phyloP scores from a whole-genome alignment of 2,329 filamentous ascomycete genomes.

The Aspergillus ibericus region DNA sequence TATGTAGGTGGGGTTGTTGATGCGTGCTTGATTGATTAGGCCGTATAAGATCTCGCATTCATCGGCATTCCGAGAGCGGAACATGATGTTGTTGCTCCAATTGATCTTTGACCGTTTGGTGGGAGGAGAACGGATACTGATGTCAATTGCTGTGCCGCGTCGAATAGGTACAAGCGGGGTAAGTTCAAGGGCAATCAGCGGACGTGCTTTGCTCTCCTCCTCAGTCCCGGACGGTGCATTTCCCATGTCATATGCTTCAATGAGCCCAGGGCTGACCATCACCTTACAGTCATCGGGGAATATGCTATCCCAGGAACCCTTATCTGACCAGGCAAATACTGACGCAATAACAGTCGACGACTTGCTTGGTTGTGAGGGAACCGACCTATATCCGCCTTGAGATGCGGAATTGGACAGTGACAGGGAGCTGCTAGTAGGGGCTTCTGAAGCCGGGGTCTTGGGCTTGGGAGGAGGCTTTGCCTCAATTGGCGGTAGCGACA shows the following conservation, averaged over 20 bases:
- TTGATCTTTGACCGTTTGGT: conserved; percentile 69
- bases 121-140: conserved; percentile 87
- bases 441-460: conserved; percentile 36
- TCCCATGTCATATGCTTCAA: conserved; percentile 62
- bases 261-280: conserved; percentile 62
- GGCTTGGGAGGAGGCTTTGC: conserved; percentile 41
- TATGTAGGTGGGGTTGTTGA: conserved; percentile 91
- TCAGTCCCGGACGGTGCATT: conserved; percentile 34
- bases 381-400: conserved; percentile 65
- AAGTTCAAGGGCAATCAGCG: conserved; percentile 72
- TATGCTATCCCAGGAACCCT: conserved; percentile 61
- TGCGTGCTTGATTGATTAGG: conserved; percentile 82
- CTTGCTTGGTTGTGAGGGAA: conserved; percentile 48
- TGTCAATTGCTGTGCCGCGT: conserved; percentile 87
- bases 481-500: conserved; percentile 29
- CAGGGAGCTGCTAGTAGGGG: conserved; percentile 60
- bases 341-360: conserved; percentile 59
- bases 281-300: conserved; percentile 64
- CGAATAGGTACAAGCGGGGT: conserved; percentile 88
- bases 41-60: conserved; percentile 83
- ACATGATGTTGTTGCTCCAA: conserved; percentile 78
- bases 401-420: conserved; percentile 81
- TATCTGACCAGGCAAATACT: conserved; percentile 65
- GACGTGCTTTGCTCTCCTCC: conserved; percentile 36
- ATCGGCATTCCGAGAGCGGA: conserved; percentile 72